Conservation (phyloP, 306 rosid species). For the Carpinus viminea region DNA sequence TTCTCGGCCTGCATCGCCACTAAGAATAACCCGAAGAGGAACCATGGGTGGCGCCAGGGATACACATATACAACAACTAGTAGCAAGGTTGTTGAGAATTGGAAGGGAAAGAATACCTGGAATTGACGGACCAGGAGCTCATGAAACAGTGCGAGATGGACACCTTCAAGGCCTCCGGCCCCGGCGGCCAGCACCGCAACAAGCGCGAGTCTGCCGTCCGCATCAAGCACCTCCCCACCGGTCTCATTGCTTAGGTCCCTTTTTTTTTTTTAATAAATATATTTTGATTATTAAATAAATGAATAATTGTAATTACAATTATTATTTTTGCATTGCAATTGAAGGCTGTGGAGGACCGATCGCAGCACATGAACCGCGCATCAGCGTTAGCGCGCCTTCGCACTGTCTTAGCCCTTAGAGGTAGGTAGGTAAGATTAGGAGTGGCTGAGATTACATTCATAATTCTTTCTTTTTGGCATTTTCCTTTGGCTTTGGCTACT, state of each 20-base stretch:
- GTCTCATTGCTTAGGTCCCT: slow-evolving; percentile 68
- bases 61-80: not conserved
- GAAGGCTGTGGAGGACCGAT: slow-evolving; percentile 92
- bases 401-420: slow-evolving; percentile 72
- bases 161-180: slow-evolving; percentile 78
- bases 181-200: slow-evolving; percentile 98
- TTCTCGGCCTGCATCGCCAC: not conserved
- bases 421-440: slow-evolving; percentile 28
- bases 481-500: slow-evolving; percentile 19
- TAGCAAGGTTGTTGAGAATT: not conserved
- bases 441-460: not conserved
- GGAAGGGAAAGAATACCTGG: slow-evolving; percentile 48
- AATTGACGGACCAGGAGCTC: slow-evolving; percentile 71
- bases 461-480: slow-evolving; percentile 27
- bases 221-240: slow-evolving; percentile 83
- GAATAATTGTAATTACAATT: not conserved
- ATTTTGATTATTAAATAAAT: not conserved
- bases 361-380: slow-evolving; percentile 88
- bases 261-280: not conserved
- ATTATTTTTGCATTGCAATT: not conserved
- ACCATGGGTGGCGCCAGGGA: not conserved
- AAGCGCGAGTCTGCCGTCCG: slow-evolving; percentile 91
- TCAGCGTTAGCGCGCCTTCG: slow-evolving; percentile 86
- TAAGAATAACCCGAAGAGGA: not conserved
- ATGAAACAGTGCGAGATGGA: slow-evolving; percentile 75